These are phyloP conservation scores for Phytophthora pistaciae DNA, from an alignment of 352 stramenopile genomes.

Conservation along the genomic window DNA sequence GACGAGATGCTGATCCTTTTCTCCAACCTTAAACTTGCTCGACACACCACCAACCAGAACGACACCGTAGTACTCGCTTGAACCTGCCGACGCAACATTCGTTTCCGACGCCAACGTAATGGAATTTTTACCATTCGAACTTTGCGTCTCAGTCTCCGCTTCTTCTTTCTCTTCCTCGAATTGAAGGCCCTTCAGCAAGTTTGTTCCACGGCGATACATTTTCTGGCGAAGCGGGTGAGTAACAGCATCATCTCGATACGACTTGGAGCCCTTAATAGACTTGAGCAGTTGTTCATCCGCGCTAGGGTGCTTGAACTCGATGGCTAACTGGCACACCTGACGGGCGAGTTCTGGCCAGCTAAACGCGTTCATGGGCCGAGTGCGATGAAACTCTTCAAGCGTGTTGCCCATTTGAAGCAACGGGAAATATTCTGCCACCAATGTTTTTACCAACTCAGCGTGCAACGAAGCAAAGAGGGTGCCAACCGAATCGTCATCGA, in stretches of 20 bases:
- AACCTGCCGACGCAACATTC: conserved; percentile 20
- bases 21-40: conserved; percentile 45
- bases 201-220: conserved; percentile 41
- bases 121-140: conserved; percentile 21
- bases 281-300: conserved; percentile 80
- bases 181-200: conserved; percentile 61
- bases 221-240: conserved; percentile 63
- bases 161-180: conserved; percentile 58
- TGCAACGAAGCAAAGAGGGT: conserved; percentile 62
- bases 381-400: conserved; percentile 77
- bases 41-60: conserved; percentile 51
- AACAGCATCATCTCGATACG: conserved; percentile 73
- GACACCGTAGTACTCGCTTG: conserved; percentile 59
- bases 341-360: conserved; percentile 86
- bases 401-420: conserved; percentile 75
- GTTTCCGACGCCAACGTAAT: conserved; percentile 19
- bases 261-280: conserved; percentile 77
- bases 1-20: conserved; percentile 51
- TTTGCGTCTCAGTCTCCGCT: conserved; percentile 14
- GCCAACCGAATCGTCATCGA: conserved; percentile 64
- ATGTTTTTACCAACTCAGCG: conserved; percentile 51
- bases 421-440: conserved; percentile 76
- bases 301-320: conserved; percentile 77
- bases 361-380: conserved; percentile 77
- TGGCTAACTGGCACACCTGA: conserved; percentile 76